A percentile compares a stretch with the other conserved stretches of the same genome.
Evolutionary conservation across 2,329 filamentous ascomycete genomes (phyloP).

Genomic region (Venturia nashicola): DNA sequence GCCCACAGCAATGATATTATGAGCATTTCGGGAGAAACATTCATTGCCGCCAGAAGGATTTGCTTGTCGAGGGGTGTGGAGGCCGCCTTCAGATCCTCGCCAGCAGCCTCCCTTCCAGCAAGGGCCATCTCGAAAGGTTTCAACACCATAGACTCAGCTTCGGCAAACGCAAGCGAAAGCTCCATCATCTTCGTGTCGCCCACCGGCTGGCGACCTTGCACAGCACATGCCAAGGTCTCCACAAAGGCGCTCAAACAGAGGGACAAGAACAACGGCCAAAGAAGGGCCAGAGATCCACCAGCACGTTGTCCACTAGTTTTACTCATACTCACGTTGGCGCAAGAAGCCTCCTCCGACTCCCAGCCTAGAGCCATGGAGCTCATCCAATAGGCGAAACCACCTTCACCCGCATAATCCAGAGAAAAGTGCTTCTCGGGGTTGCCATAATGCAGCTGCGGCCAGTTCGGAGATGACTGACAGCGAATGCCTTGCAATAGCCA

Average conservation of each 20-base stretch:
- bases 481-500: conserved; percentile 72
- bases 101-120: conserved; percentile 30
- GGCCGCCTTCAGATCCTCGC: conserved; percentile 16
- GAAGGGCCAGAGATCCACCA: conserved; percentile 59
- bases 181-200: conserved; percentile 96
- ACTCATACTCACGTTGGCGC: conserved; percentile 47
- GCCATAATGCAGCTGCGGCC: conserved; percentile 34
- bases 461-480: conserved; percentile 60
- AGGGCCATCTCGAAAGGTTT: conserved; percentile 67
- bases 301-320: conserved; percentile 31
- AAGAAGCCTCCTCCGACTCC: conserved; percentile 62
- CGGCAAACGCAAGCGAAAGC: conserved; percentile 88
- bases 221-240: conserved; percentile 75
- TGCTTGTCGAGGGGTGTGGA: conserved; percentile 44
- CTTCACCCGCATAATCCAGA: conserved; percentile 43
- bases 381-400: conserved; percentile 57
- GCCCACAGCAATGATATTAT: conserved; percentile 78
- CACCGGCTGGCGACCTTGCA: conserved; percentile 68
- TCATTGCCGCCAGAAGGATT: conserved; percentile 66
- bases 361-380: conserved; percentile 63
- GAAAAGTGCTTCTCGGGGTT: conserved; percentile 28
- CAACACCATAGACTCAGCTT: conserved; percentile 79
- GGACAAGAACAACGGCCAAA: conserved; percentile 65
- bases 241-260: conserved; percentile 68
- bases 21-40: conserved; percentile 80